A percentile compares a stretch with the other conserved stretches of the same genome.
These are phyloP conservation scores for Trypanosoma caninum DNA, from an alignment of 208 protist species.

Conservation along the genomic window DNA sequence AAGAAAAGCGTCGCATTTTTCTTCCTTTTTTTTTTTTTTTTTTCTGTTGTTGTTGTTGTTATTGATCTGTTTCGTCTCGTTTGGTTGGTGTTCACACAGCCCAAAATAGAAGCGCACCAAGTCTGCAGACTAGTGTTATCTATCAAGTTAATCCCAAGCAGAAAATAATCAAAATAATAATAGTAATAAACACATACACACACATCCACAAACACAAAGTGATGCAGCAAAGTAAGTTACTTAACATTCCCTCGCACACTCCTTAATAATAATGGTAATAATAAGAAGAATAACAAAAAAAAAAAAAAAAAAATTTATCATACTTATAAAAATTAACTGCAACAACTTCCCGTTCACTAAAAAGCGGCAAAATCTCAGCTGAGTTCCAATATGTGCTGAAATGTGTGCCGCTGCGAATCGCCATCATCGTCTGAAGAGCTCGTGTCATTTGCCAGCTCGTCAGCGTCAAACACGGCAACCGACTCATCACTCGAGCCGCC, in stretches of 20 bases:
- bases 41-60: neutral
- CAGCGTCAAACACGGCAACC: slow-evolving; percentile 70
- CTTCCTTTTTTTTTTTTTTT: neutral
- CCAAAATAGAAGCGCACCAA: too few relatives aligned
- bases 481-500: slow-evolving; percentile 24
- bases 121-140: too few relatives aligned
- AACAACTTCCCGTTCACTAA: neutral
- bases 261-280: too few relatives aligned
- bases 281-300: neutral
- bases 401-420: neutral
- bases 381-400: slow-evolving; percentile 46
- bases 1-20: slow-evolving; percentile 18
- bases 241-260: too few relatives aligned
- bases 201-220: too few relatives aligned
- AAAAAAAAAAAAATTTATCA: neutral
- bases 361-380: slow-evolving; percentile 20
- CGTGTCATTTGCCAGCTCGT: slow-evolving; percentile 60
- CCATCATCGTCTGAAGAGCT: slow-evolving; percentile 44
- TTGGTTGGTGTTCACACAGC: too few relatives aligned
- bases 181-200: too few relatives aligned
- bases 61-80: neutral
- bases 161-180: too few relatives aligned
- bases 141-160: too few relatives aligned
- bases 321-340: neutral
- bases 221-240: too few relatives aligned